Base-by-base conservation (phyloP, 2,329 filamentous ascomycete species). In the Gaeumannomyces tritici region DNA sequence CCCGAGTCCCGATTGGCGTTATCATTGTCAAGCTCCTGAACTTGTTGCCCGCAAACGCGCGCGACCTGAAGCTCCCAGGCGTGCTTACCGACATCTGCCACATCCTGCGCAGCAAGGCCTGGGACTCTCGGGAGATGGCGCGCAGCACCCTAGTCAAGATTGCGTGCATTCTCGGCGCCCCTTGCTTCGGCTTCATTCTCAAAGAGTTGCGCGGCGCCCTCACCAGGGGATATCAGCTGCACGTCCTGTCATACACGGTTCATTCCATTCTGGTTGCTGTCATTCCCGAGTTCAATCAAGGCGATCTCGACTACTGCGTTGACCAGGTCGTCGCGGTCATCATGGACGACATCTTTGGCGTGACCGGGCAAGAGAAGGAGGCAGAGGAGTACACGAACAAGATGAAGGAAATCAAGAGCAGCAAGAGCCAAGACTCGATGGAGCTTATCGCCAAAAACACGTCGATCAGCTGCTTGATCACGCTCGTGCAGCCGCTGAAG, bases 401-500 rank as follows among this genome's bases (percentile, higher is more conserved):
- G 74, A 97, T 96, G 88, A 96, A 96, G 74, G 95, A 99, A 76
- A 89, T 99, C 63, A 98, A 96, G 79, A 95, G 90, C 74, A 97
- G 90, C 79, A 99, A 98, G 79, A 97, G 93, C 72, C 96, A 93
- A 70, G 96, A 99, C 71, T 96, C 95, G 0, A 96, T 98, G 88
- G 93, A 98, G 73, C 80, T 98, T 21, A 82, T 98, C 66, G 89
- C 95, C 29, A 90, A 88, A 70, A 92, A 88, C 59, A 88, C 91
- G 1, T 93, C 92, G 1, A 80, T 97, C 28, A 79, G 76, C 61
- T 85, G 87, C 63, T 81, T 98, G 7, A 86, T 88, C 59, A 84
- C 88, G 60, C 83, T 99, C 4, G 82, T 97, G 60, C 82, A 82
- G 61, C 96, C 95, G 1, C 62, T 98, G 58, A 89, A 90, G 69